Evolutionary conservation across 768 basidiomycete genomes (phyloP).

Genomic region (Boletus pseudopeckii): DNA sequence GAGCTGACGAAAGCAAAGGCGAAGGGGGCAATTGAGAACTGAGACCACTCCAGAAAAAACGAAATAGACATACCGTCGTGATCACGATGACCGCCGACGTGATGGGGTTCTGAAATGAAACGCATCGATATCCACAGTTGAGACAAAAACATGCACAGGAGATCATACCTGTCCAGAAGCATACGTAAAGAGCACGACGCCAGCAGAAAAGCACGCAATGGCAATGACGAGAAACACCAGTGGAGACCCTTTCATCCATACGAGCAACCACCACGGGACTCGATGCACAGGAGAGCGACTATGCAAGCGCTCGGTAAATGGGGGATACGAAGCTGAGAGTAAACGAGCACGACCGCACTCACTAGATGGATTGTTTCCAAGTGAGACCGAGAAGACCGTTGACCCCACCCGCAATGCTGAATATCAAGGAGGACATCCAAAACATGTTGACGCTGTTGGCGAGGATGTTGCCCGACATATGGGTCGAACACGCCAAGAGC

Average conservation of each 20-base stretch:
- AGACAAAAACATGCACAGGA: background rate
- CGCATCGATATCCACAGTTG: background rate
- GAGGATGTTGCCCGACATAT: constrained; percentile 28
- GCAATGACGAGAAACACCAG: constrained; percentile 80
- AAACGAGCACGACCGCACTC: constrained; percentile 13
- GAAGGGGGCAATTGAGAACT: background rate
- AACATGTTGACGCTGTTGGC: constrained; percentile 45
- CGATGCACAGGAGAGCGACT: constrained; percentile 49
- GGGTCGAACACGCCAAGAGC: constrained; percentile 42
- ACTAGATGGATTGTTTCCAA: constrained; percentile 57
- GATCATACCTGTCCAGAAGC: constrained; percentile 59
- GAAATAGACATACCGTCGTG: constrained; percentile 44
- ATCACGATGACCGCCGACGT: constrained; percentile 72
- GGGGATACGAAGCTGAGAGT: background rate
- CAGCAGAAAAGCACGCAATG: constrained; percentile 77
- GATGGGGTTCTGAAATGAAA: constrained; percentile 41
- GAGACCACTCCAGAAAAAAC: background rate
- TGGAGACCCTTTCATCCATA: constrained; percentile 83
- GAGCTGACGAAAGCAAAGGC: constrained; percentile 11
- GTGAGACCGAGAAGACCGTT: constrained; percentile 50
- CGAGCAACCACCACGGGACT: constrained; percentile 55
- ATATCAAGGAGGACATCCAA: constrained; percentile 52
- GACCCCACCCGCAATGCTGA: constrained; percentile 51
- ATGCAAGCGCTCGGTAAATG: background rate
- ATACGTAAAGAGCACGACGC: constrained; percentile 72